Base-by-base conservation (phyloP, 2,329 filamentous ascomycete species). In the Escovopsis sp. region DNA sequence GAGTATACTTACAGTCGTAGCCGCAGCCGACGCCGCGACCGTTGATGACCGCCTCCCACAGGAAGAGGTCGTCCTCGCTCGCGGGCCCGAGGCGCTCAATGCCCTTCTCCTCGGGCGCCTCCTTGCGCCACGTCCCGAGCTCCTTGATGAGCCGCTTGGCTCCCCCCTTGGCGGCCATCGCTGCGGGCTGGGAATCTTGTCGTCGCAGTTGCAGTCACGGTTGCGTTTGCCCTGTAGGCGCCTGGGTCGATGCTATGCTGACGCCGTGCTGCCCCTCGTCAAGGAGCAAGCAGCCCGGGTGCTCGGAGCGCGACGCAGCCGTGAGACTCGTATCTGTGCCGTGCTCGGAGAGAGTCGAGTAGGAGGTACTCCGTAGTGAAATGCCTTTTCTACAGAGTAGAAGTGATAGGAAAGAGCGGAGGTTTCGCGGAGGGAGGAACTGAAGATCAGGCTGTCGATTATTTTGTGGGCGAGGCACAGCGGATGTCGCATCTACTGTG, bases 31-130 rank as follows among this genome's bases (percentile, higher is more conserved):
- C 56, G 15, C 67, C 73, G 44, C 62, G 59, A n/a, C 74, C 75
- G 50, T 74, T 75, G 43, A 80, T 66, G 41, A 80, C 72, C 26
- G 73, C 68, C 58, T 76, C 68, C 72, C 76, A 78, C 39, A 57
- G 58, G 47, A 78, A 60, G 43, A 80, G 57, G 53, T 75, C 67
- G n/a, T 66, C 67, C 46, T 75, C 73, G 48, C 55, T 57, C 33
- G 67, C 62, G 19, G 75, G 72, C 0, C 72, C 73, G 4, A 80
- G 69, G 11, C 75, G 66, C 61, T 78, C 73, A 49, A 80, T 73
- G 37, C 73, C 73, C 49, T 57, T 57, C 52, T 75, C 72, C 35
- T 63, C 57, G 38, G 58, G 56, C 47, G 63, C 57, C 53, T 77
- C 73, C 47, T 57, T 59, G 48, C 63, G 62, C 70, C 68, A 76